Percentiles rank a stretch among this genome's conserved stretches.
Conservation (phyloP, 805 yeast genomes). For the Suhomyces sp. region DNA sequence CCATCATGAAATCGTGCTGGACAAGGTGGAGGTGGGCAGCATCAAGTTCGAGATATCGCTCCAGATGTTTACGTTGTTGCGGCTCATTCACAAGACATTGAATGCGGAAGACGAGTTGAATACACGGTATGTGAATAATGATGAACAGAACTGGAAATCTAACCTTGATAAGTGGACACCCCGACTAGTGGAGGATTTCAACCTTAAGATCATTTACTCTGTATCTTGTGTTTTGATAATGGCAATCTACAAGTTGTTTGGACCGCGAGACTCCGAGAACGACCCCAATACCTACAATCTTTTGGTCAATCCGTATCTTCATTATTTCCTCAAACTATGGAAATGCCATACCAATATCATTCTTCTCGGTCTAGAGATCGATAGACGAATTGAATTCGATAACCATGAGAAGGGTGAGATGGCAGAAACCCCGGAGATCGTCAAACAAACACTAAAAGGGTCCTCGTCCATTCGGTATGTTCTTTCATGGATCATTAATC, state of each 20-base stretch:
- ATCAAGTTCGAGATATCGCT: constrained; percentile 36
- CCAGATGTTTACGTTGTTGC: constrained; percentile 37
- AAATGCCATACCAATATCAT: constrained; percentile 61
- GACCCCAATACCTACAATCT: constrained; percentile 31
- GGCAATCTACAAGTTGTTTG: constrained; percentile 33
- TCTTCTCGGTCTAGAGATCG: constrained; percentile 56
- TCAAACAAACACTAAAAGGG: constrained; percentile 50
- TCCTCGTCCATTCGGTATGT: constrained; percentile 62
- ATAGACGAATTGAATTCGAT: constrained; percentile 34
- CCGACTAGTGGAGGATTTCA: constrained; percentile 16
- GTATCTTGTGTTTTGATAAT: constrained; percentile 33
- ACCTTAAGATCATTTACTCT: constrained; percentile 28
- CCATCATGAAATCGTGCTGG: constrained; percentile 7
- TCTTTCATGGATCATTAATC: constrained; percentile 59
- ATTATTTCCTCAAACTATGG: constrained; percentile 61
- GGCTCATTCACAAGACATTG: constrained; percentile 32
- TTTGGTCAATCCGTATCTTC: constrained; percentile 61
- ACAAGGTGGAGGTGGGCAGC: constrained; percentile 22
- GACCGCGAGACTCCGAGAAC: neutral
- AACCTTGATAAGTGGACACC: constrained; percentile 32
- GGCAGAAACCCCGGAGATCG: constrained; percentile 32
- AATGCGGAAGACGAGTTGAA: constrained; percentile 44
- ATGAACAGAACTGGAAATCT: constrained; percentile 25
- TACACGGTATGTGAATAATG: constrained; percentile 42
- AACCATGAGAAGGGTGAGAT: constrained; percentile 24